These are phyloP conservation scores for Lonicera japonica DNA, from an alignment of 129 eudicot genomes.

Conservation along the genomic window DNA sequence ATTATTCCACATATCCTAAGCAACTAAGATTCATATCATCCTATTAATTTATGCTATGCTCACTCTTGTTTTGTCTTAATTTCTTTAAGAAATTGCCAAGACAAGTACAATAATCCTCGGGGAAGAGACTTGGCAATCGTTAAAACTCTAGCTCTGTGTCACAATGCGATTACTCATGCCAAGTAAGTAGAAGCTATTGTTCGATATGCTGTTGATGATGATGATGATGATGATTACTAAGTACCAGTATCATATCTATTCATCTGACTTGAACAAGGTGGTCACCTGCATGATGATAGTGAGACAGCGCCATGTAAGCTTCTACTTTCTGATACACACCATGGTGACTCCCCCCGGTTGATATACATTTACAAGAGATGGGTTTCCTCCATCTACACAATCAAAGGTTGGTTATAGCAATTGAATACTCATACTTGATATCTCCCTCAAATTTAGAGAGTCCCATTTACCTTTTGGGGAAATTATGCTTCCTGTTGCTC, in stretches of 20 bases:
- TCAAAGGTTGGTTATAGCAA: conserved; percentile 39
- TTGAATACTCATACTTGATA: not conserved
- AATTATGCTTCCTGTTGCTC: not conserved
- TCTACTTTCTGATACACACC: conserved; percentile 77
- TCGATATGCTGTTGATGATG: not conserved
- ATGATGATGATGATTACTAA: not conserved
- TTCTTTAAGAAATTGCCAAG: conserved; percentile 53
- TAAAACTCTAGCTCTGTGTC: conserved; percentile 62
- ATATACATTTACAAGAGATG: conserved; percentile 83
- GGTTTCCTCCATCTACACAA: conserved; percentile 66
- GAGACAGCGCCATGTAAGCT: conserved; percentile 59
- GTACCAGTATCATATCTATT: not conserved
- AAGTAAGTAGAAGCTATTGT: conserved; percentile 35
- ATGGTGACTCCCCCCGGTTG: conserved; percentile 69
- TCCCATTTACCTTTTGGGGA: not conserved
- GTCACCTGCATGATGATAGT: conserved; percentile 23
- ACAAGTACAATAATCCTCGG: conserved; percentile 53
- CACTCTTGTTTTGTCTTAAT: conserved; percentile 8
- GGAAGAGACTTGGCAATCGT: conserved; percentile 83
- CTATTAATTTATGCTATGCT: not conserved
- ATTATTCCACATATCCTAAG: not conserved
- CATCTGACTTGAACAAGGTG: not conserved
- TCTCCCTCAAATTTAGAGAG: not conserved
- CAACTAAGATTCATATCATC: not conserved
- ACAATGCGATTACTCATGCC: conserved; percentile 68